A percentile compares a stretch with the other conserved stretches of the same genome.
These are phyloP conservation scores for Lentinula guzmanii DNA, from an alignment of 768 basidiomycete species.

Conservation along the genomic window DNA sequence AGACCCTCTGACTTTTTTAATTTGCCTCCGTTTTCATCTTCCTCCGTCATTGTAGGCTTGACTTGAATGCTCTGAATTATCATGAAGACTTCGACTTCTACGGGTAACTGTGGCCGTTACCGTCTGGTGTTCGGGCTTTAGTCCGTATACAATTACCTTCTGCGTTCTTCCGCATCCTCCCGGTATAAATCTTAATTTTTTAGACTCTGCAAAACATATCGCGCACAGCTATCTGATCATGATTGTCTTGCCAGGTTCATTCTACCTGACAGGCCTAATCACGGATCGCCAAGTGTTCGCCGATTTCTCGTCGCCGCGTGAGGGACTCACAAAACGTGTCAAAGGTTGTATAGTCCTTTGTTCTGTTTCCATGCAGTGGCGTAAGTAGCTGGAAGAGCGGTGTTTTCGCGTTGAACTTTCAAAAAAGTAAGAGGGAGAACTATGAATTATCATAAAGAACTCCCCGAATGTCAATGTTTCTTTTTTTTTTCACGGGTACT, in stretches of 20 bases:
- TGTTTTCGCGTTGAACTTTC: not conserved
- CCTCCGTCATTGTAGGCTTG: not conserved
- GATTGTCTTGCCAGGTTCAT: not conserved
- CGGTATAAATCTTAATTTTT: not conserved
- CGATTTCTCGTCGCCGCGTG: not conserved
- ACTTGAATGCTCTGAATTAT: not conserved
- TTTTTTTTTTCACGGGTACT: not conserved
- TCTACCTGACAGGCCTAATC: not conserved
- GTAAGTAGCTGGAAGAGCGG: not conserved
- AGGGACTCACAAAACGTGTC: not conserved
- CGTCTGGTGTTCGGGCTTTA: not conserved
- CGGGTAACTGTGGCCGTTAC: not conserved
- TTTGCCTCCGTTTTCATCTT: not conserved
- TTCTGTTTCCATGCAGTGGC: not conserved
- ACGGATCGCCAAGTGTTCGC: not conserved
- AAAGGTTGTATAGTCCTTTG: not conserved
- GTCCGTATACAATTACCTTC: not conserved
- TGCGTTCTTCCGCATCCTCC: not conserved
- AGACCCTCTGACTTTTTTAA: not conserved
- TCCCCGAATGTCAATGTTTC: not conserved
- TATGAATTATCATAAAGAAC: not conserved
- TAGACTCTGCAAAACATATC: not conserved
- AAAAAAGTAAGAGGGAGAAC: not conserved
- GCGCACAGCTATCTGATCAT: not conserved
- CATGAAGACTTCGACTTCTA: not conserved